Percentiles rank a stretch among this genome's conserved stretches.
Evolutionary conservation across 148 eudicot species (phyloP).

Genomic region (Mesembryanthemum crystallinum): DNA sequence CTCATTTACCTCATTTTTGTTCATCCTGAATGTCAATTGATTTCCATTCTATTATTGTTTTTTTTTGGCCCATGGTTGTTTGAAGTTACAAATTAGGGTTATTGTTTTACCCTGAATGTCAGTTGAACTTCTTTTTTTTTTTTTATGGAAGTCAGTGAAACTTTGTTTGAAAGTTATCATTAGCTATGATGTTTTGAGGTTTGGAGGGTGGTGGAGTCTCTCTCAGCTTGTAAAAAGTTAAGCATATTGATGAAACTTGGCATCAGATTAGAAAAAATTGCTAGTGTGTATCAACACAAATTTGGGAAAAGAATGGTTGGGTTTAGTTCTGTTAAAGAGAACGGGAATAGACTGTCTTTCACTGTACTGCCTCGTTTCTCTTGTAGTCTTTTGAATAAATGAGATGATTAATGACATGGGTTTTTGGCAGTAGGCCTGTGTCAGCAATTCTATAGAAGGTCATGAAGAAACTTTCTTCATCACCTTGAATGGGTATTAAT

Average conservation of each 20-base stretch:
- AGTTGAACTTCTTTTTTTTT: neutral
- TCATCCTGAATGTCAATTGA: neutral
- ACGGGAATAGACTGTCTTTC: neutral
- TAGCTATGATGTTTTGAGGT: neutral
- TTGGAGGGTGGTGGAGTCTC: neutral
- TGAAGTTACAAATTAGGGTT: neutral
- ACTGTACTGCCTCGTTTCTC: neutral
- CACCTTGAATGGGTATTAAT: neutral
- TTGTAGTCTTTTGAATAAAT: neutral
- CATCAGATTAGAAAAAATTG: neutral
- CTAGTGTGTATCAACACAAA: neutral
- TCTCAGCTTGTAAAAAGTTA: neutral
- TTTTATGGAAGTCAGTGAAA: too few species aligned
- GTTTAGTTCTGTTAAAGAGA: neutral
- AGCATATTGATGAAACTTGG: neutral
- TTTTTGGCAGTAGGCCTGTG: neutral
- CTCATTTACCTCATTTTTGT: neutral
- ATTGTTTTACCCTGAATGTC: too few species aligned
- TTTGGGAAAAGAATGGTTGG: neutral
- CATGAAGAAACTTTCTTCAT: neutral
- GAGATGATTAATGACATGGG: neutral
- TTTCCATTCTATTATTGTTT: neutral
- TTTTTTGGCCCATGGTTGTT: neutral
- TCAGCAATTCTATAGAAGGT: neutral
- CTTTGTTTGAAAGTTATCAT: too few species aligned